phyloP scores from a whole-genome alignment of 2,329 filamentous ascomycete species.

The Stagonosporopsis vannaccii region DNA sequence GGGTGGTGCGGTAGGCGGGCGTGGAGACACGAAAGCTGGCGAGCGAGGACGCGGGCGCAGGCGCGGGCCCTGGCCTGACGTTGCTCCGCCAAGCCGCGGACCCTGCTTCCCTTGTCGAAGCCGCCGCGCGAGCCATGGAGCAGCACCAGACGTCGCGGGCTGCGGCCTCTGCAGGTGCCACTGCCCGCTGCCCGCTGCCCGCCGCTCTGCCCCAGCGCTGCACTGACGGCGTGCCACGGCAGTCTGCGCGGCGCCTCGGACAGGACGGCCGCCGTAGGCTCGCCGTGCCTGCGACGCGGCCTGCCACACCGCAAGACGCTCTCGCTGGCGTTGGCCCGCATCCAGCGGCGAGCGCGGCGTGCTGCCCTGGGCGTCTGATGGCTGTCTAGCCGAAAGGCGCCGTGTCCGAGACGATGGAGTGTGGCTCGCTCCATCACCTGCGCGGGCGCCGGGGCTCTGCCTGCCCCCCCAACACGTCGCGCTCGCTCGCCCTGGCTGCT shows the following conservation, averaged over 20 bases:
- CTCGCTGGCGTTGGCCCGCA: slow-evolving; percentile 8
- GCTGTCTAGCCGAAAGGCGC: slow-evolving; percentile 16
- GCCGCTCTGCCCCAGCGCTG: not conserved
- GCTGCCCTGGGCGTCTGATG: slow-evolving; percentile 13
- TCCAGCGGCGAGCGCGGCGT: slow-evolving; percentile 18
- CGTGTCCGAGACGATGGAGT: slow-evolving; percentile 19
- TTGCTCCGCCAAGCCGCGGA: slow-evolving; percentile 8
- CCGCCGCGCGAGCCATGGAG: not conserved
- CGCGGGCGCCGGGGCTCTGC: slow-evolving; percentile 13
- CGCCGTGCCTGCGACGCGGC: no score
- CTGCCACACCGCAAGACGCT: slow-evolving; percentile 17
- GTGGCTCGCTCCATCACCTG: slow-evolving; percentile 18
- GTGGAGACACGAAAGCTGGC: slow-evolving; percentile 9
- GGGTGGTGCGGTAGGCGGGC: slow-evolving; percentile 10
- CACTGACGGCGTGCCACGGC: not conserved
- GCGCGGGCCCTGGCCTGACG: no score
- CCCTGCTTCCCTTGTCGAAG: slow-evolving; percentile 4
- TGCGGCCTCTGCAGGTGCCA: not conserved
- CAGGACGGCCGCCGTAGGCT: not conserved
- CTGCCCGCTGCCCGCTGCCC: no score
- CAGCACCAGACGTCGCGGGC: not conserved
- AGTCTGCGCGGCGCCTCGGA: not conserved
- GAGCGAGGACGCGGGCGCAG: slow-evolving; percentile 12
- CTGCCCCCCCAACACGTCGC: slow-evolving; percentile 6
- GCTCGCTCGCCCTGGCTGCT: slow-evolving; percentile 1